Evolutionary conservation across 192 early-diverging fungal genomes (phyloP), one percentile per base, ranked within the genome.

Genomic region (Dissophora ornata): DNA sequence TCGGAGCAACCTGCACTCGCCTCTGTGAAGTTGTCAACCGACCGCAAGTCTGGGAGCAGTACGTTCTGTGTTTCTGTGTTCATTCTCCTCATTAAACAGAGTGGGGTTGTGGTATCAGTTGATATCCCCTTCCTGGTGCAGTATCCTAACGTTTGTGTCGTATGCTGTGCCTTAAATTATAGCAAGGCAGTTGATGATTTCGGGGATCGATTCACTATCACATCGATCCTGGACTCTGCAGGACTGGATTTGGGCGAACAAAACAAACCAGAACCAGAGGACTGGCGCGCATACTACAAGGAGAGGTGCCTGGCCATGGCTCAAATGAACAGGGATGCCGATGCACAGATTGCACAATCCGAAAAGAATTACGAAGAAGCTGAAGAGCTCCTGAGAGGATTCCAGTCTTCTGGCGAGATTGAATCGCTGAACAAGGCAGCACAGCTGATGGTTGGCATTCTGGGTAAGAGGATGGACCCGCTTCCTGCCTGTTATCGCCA

Each of bases 111-210:
- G n/a, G n/a, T n/a, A n/a, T n/a, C n/a, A n/a, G n/a, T n/a, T n/a
- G n/a, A n/a, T n/a, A n/a, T n/a, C n/a, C n/a, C n/a, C n/a, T n/a
- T n/a, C n/a, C n/a, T n/a, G n/a, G n/a, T n/a, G n/a, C n/a, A n/a
- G n/a, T n/a, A n/a, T n/a, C n/a, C n/a, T n/a, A n/a, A n/a, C n/a
- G n/a, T n/a, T n/a, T n/a, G n/a, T n/a, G n/a, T n/a, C n/a, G n/a
- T n/a, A n/a, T n/a, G n/a, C n/a, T n/a, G n/a, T n/a, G n/a, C n/a
- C 42, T 59, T 1, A 8, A 16, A 30, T 40, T 11, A 29, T 64
- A 86, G 85, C 56, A 86, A 86, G 71, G 57, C 70, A 25, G 42
- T 84, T 2, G 79, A 81, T 51, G 85, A 86, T 44, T 86, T 86
- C 75, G 85, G 85, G 34, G 79, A 86, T 29, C 38, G 83, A 4